phyloP scores from a whole-genome alignment of 495 filamentous ascomycete species.

The Ascobolus immersus region DNA sequence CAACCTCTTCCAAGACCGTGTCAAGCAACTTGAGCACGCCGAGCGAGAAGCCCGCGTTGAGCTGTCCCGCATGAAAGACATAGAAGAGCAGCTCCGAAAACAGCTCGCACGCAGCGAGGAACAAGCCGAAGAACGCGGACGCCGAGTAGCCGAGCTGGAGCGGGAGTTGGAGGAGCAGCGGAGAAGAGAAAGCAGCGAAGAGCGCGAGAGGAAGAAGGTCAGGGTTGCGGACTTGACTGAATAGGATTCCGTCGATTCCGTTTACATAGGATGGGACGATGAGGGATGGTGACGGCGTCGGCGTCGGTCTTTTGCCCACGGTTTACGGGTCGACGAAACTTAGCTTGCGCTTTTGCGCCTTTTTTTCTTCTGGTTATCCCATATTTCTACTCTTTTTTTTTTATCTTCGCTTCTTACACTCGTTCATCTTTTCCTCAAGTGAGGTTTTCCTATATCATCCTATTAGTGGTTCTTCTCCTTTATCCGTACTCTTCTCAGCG shows the following conservation, averaged over 20 bases:
- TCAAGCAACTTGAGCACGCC: slow-evolving; percentile 61
- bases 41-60: slow-evolving; percentile 37
- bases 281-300: no score
- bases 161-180: slow-evolving; percentile 27
- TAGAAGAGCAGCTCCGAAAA: slow-evolving; percentile 34
- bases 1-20: slow-evolving; percentile 68
- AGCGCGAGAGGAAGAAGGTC: slow-evolving; percentile 12
- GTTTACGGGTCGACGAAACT: no score
- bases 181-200: slow-evolving; percentile 4
- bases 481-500: neutral
- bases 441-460: slow-evolving; percentile 1
- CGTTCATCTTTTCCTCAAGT: slow-evolving; percentile 11
- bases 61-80: slow-evolving; percentile 28
- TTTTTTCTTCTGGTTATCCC: neutral
- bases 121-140: slow-evolving; percentile 60
- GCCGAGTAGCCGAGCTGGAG: slow-evolving; percentile 57
- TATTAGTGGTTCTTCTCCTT: neutral
- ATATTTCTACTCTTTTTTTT: neutral
- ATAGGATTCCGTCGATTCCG: no score
- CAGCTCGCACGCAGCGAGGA: slow-evolving; percentile 50
- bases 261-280: no score
- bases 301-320: no score
- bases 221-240: slow-evolving; percentile 16
- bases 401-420: slow-evolving; percentile 2
- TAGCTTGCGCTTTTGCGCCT: neutral